Percentiles rank a stretch among this genome's conserved stretches.
Evolutionary conservation across 116 monocot genomes (phyloP).

Genomic region (Thalassia testudinum): DNA sequence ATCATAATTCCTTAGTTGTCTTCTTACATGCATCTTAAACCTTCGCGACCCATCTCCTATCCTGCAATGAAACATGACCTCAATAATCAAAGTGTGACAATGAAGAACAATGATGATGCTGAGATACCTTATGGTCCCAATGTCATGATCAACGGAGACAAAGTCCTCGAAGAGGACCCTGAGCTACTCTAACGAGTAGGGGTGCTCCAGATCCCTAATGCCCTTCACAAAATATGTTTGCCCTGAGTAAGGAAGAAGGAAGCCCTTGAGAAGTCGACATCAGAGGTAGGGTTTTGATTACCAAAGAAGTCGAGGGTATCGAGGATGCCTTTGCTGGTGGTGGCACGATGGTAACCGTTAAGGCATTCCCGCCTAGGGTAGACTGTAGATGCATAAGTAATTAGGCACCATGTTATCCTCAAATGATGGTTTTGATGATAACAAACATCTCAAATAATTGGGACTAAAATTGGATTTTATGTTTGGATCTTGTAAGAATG

Average conservation of each 20-base stretch:
- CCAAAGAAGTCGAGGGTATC: conserved; percentile 45
- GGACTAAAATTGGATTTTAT: too few relatives aligned
- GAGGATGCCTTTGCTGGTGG: conserved; percentile 19
- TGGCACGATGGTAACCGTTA: conserved; percentile 23
- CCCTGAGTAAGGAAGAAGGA: neutral
- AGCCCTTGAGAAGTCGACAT: too few relatives aligned
- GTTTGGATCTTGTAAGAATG: too few relatives aligned
- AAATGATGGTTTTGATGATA: too few relatives aligned
- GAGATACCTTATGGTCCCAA: conserved; percentile 51
- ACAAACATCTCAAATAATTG: too few relatives aligned
- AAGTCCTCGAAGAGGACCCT: conserved; percentile 74
- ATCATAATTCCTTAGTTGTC: too few relatives aligned
- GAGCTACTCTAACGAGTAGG: conserved; percentile 88
- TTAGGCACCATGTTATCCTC: too few relatives aligned
- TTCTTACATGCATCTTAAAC: too few relatives aligned
- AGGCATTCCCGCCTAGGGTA: conserved; percentile 44
- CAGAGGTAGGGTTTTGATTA: conserved; percentile 2
- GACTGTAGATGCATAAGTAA: too few relatives aligned
- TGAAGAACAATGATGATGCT: too few relatives aligned
- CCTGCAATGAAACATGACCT: too few relatives aligned
- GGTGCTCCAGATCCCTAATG: conserved; percentile 84
- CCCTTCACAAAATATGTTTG: conserved; percentile 54
- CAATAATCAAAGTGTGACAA: neutral
- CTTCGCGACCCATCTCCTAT: neutral
- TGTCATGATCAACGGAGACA: conserved; percentile 58